Base-by-base conservation (phyloP, 2,329 filamentous ascomycete genomes). In the Tolypocladium tundrense region DNA sequence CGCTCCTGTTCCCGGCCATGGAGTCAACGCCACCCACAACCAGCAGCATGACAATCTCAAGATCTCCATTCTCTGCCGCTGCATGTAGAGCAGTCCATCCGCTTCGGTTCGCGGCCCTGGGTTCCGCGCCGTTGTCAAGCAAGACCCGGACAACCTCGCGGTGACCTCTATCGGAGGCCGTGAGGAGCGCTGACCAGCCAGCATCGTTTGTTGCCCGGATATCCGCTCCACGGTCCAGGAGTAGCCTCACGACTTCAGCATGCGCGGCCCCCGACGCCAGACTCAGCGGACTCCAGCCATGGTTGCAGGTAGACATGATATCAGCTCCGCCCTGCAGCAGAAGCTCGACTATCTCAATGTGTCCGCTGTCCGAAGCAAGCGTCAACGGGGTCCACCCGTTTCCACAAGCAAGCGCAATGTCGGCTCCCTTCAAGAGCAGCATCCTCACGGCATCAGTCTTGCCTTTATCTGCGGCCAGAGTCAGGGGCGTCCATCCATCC, bases 141-240 rank as follows among this genome's bases (percentile, higher is more conserved):
- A 60, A 48, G 4, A 40, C 37, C 19, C 33, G 24, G 16, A 57
- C 43, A 27, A 60, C 42, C 10, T 55, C 54, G 4, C 10, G 16
- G 40, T 55, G 33, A 14, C 31, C 54, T 5, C 39, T 45, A 9
- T 35, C 42, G 11, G 54, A n/a, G 16, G 54, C 54, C 6, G 24
- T 43, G 19, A 40, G 54, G 16, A 55, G 42, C 16, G 54, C 40
- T 27, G 54, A 24, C 42, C 27, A 55, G 11, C 54, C 54, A 5
- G 33, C 54, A 24, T 43, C 54, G 24, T 35, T 45, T 10, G 40
- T 37, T 40, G 31, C 40, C 40, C 27, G 9, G 19, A 42, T 21
- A 40, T 55, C 24, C 27, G 54, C 54, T 5, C 54, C 54, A 3
- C 65, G 59, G 45, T 72, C 45, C 2, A 66, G 55, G 31, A 59